phyloP scores from a whole-genome alignment of 352 stramenopile genomes.

The Phytophthora kernoviae region DNA sequence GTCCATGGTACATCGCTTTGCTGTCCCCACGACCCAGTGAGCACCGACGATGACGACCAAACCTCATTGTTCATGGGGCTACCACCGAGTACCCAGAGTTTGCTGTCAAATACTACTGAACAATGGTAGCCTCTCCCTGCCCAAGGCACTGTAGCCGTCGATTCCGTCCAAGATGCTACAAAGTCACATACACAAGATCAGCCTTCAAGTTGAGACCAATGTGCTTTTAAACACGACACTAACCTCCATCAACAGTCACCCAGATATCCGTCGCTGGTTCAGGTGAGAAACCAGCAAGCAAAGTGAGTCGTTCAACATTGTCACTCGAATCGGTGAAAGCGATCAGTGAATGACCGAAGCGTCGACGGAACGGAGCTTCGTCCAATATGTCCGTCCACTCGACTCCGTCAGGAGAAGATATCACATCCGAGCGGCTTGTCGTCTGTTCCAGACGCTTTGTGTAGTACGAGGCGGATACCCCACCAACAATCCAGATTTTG shows the following conservation, averaged over 20 bases:
- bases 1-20: slow-evolving; percentile 56
- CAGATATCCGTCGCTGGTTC: slow-evolving; percentile 79
- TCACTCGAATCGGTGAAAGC: slow-evolving; percentile 62
- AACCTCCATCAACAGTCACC: slow-evolving; percentile 69
- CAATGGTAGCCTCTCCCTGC: slow-evolving; percentile 76
- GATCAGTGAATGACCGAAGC: slow-evolving; percentile 75
- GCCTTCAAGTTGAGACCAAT: not conserved
- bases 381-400: slow-evolving; percentile 72
- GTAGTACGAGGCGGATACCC: slow-evolving; percentile 77
- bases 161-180: slow-evolving; percentile 54
- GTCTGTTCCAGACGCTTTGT: slow-evolving; percentile 75
- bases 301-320: slow-evolving; percentile 51
- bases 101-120: slow-evolving; percentile 58
- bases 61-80: slow-evolving; percentile 85
- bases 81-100: slow-evolving; percentile 73
- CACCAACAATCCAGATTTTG: slow-evolving; percentile 76
- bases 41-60: slow-evolving; percentile 70
- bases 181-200: not conserved
- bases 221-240: not conserved
- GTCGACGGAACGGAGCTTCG: slow-evolving; percentile 71
- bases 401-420: slow-evolving; percentile 59
- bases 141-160: slow-evolving; percentile 44
- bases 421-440: slow-evolving; percentile 67
- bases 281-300: slow-evolving; percentile 78
- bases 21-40: slow-evolving; percentile 55